Base-by-base conservation (phyloP, 495 filamentous ascomycete genomes). In the Penicillium diatomitis region DNA sequence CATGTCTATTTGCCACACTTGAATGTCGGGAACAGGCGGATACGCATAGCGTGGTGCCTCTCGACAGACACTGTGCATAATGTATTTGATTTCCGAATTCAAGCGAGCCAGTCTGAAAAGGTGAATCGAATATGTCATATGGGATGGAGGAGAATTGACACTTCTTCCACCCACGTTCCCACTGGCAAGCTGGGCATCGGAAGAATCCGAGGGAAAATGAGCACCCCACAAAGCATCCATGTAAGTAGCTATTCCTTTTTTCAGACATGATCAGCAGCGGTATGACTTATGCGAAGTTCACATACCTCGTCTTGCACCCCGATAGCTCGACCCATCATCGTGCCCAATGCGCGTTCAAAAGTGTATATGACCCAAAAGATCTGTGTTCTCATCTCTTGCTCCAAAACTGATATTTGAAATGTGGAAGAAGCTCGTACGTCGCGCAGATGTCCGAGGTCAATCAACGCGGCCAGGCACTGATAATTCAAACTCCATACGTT, bases 401-500 rank as follows among this genome's bases (percentile, higher is more conserved):
- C 63, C 10, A 74, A 48, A 2, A 69, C 52, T 0, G 70, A 69
- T 3, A 74, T 69, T 3, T 49, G 55, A 9, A 64, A 59, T 6
- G 56, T 53, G 9, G 58, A 49, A 9, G 54, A 64, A 3, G 62
- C 55, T 7, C 65, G 65, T 2, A 74, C 52, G 52, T 72, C 66
- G 3, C 73, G 65, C 44, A 74, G 73, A 0, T 74, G 57, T 0
- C 73, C 73, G 12, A 76, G 49, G 33, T 76, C 73, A 28, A 76
- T 67, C 0, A 73, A 53, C 6, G 62, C 54, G n/a, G 69, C 71
- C 8, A 76, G 48, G 33, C 71, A 74, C 44, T 73, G 71, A 43
- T 76, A 74, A 32, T 74, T 72, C 3, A 76, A 55, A 44, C 68
- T 70, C 73, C 73, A 76, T 30, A 72, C 64, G 52, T 74, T 72